A percentile compares a stretch with the other conserved stretches of the same genome.
phyloP scores from a whole-genome alignment of 2,329 filamentous ascomycete species.

The Trichoderma gracile region DNA sequence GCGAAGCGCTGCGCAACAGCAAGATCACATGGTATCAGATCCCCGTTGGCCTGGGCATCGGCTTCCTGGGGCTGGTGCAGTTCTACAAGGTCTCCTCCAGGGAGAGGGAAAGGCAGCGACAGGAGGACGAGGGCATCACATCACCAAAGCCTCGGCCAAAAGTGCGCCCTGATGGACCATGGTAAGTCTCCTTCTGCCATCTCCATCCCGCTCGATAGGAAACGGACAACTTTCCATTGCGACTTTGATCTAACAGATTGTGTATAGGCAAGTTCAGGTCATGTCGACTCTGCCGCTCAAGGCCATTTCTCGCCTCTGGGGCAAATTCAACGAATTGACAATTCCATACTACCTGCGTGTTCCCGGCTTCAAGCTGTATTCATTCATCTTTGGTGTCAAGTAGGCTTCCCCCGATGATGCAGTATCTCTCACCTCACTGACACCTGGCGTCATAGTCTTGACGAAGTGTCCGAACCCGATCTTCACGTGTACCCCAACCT shows the following conservation, averaged over 20 bases:
- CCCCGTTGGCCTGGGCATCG: constrained; percentile 81
- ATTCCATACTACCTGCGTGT: constrained; percentile 86
- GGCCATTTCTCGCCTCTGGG: constrained; percentile 86
- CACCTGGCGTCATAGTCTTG: constrained; percentile 56
- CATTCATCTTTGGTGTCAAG: constrained; percentile 88
- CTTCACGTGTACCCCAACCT: constrained; percentile 90
- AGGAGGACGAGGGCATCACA: constrained; percentile 44
- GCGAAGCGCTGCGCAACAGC: constrained; percentile 51
- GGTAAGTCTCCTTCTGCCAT: constrained; percentile 50
- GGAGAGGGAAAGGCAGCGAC: constrained; percentile 53
- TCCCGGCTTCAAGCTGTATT: constrained; percentile 89
- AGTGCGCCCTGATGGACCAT: constrained; percentile 81
- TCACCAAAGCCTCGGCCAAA: constrained; percentile 56
- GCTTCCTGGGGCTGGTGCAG: constrained; percentile 78
- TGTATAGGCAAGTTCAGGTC: constrained; percentile 73
- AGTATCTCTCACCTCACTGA: neutral
- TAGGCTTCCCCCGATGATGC: constrained; percentile 35
- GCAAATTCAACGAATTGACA: constrained; percentile 83
- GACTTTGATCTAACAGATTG: no score
- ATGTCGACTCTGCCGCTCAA: constrained; percentile 93
- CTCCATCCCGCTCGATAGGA: neutral
- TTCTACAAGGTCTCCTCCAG: constrained; percentile 71
- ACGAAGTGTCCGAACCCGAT: constrained; percentile 85
- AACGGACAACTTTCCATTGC: neutral
- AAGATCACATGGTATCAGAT: constrained; percentile 87